Evolutionary conservation across 768 basidiomycete genomes (phyloP).

Genomic region (Hirschioporus abietinus): DNA sequence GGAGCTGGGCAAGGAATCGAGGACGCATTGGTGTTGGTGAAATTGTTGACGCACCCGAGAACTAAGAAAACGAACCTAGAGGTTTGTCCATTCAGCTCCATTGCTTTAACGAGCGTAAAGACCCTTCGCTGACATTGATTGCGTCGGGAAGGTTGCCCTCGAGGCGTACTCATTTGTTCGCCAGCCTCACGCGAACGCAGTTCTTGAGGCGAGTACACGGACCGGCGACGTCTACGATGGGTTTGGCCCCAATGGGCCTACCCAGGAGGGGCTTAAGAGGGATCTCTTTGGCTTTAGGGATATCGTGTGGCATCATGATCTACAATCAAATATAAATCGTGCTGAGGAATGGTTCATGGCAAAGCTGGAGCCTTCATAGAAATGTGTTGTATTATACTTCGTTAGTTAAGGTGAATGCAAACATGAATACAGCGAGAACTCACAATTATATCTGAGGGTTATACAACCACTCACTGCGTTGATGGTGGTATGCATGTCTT

Average conservation of each 20-base stretch:
- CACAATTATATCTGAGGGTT: too few species aligned
- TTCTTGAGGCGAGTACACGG: constrained; percentile 35
- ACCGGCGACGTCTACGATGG: constrained; percentile 41
- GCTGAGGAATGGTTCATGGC: constrained; percentile 21
- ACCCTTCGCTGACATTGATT: not conserved
- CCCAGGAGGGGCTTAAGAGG: constrained; percentile 25
- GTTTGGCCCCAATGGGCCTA: constrained; percentile 29
- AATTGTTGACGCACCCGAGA: constrained; percentile 38
- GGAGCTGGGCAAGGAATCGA: constrained; percentile 59
- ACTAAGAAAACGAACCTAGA: constrained; percentile 35
- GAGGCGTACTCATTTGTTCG: constrained; percentile 40
- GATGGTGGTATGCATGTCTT: too few species aligned
- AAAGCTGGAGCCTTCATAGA: not conserved
- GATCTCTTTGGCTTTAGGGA: constrained; percentile 38
- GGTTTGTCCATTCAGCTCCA: constrained; percentile 19
- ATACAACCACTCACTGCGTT: too few species aligned
- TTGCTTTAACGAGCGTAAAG: too few species aligned
- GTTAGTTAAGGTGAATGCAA: too few species aligned
- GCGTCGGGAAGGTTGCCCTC: constrained; percentile 34
- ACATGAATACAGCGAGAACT: too few species aligned
- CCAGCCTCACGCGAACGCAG: constrained; percentile 43
- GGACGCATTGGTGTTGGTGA: constrained; percentile 43
- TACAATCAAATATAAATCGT: constrained; percentile 32
- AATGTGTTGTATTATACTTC: too few species aligned
- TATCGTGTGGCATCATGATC: constrained; percentile 45